phyloP scores from a whole-genome alignment of 2,329 filamentous ascomycete species.

The Nakataea oryzae region DNA sequence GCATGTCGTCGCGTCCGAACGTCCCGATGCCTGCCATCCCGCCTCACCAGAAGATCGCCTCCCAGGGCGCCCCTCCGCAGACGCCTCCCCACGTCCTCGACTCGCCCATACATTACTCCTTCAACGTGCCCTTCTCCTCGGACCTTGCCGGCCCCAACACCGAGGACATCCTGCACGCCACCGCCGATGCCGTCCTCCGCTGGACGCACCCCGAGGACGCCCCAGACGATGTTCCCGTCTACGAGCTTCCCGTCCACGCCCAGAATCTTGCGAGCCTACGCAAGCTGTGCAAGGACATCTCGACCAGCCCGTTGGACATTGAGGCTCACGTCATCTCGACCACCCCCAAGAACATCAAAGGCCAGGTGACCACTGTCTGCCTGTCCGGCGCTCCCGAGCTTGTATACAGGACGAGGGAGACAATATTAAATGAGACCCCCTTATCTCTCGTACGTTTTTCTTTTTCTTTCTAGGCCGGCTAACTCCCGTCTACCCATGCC shows the following conservation, averaged over 20 bases:
- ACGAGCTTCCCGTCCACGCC: slow-evolving; percentile 85
- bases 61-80: slow-evolving; percentile 42
- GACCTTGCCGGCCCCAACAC: slow-evolving; percentile 86
- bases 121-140: slow-evolving; percentile 94
- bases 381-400: slow-evolving; percentile 80
- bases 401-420: slow-evolving; percentile 82
- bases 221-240: slow-evolving; percentile 71
- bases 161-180: slow-evolving; percentile 91
- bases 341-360: slow-evolving; percentile 61
- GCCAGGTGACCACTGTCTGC: slow-evolving; percentile 76
- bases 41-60: slow-evolving; percentile 45
- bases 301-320: slow-evolving; percentile 57
- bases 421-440: slow-evolving; percentile 82
- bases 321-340: slow-evolving; percentile 79
- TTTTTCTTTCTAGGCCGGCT: slow-evolving; percentile 10
- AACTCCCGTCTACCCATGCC: slow-evolving; percentile 12
- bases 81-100: slow-evolving; percentile 63
- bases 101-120: slow-evolving; percentile 79
- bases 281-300: slow-evolving; percentile 73
- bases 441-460: slow-evolving; percentile 77
- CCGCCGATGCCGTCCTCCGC: slow-evolving; percentile 72
- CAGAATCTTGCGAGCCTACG: slow-evolving; percentile 75
- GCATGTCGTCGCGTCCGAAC: slow-evolving; percentile 47
- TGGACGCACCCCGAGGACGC: slow-evolving; percentile 91
- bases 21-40: slow-evolving; percentile 46